These are phyloP conservation scores for Pittosporum tobira DNA, from an alignment of 129 eudicot species.

Conservation along the genomic window DNA sequence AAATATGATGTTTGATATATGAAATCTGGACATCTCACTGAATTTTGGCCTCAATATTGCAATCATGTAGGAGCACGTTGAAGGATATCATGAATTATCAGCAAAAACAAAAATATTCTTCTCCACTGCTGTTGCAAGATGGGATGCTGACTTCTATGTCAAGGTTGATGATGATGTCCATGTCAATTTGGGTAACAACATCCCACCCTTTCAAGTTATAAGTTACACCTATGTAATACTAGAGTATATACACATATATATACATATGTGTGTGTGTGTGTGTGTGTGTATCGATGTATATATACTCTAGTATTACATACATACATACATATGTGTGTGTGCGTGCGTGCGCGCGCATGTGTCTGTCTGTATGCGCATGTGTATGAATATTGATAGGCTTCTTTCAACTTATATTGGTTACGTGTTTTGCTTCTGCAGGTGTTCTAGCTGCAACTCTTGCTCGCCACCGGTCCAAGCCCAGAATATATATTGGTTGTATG, in stretches of 20 bases:
- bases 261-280: too few species aligned
- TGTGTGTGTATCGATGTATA: too few species aligned
- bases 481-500: conserved; percentile 77
- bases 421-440: conserved; percentile 26
- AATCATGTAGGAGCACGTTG: conserved; percentile 63
- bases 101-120: conserved; percentile 67
- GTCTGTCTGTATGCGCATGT: too few species aligned
- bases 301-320: too few species aligned
- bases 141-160: conserved; percentile 86
- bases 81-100: conserved; percentile 78
- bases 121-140: conserved; percentile 72
- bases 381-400: too few species aligned
- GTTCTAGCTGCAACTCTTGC: conserved; percentile 70
- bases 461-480: conserved; percentile 56
- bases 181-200: conserved; percentile 65
- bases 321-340: too few species aligned
- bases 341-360: too few species aligned
- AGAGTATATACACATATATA: too few species aligned
- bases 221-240: too few species aligned
- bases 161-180: conserved; percentile 88
- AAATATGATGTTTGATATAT: not conserved
- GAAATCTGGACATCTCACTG: conserved; percentile 2
- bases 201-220: not conserved
- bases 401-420: conserved; percentile 2
- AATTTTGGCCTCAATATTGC: conserved; percentile 14